Conservation (phyloP, 192 early-diverging fungal genomes). For the Coemansia sp. region DNA sequence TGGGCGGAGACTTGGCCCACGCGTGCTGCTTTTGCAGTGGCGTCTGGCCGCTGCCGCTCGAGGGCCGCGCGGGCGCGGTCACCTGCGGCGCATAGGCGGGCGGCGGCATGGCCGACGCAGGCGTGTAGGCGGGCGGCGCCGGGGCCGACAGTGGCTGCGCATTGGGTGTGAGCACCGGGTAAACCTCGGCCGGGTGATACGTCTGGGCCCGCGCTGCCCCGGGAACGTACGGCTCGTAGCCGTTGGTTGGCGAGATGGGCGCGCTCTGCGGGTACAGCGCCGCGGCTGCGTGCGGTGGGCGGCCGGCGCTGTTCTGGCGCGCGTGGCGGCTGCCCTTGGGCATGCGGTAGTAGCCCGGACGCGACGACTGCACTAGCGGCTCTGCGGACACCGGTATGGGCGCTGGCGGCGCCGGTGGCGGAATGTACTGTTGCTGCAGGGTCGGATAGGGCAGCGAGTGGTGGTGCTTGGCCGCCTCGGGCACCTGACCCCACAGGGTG, state of each 20-base stretch:
- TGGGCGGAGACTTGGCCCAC: slow-evolving; percentile 6
- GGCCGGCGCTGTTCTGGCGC: slow-evolving; percentile 1
- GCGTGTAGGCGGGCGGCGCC: neutral
- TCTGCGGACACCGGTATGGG: neutral
- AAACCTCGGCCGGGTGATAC: neutral
- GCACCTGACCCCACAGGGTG: slow-evolving; percentile 5
- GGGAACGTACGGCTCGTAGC: neutral
- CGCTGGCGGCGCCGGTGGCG: neutral
- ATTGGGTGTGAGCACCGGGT: neutral
- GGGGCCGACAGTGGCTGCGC: slow-evolving; percentile 1
- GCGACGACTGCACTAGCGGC: neutral
- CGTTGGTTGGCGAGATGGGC: slow-evolving; percentile 21
- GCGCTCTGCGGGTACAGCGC: slow-evolving; percentile 29
- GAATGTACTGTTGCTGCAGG: slow-evolving; percentile 4
- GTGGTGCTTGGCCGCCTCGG: neutral
- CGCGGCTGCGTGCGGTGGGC: slow-evolving; percentile 1
- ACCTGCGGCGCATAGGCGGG: neutral
- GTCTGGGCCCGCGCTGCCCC: neutral
- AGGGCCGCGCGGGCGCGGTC: neutral
- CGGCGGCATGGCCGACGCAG: neutral
- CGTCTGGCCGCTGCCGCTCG: slow-evolving; percentile 1
- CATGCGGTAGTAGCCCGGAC: slow-evolving; percentile 9
- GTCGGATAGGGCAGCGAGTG: slow-evolving; percentile 3
- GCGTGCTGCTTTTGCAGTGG: slow-evolving; percentile 4
- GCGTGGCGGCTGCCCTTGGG: slow-evolving; percentile 8